Evolutionary conservation across 192 early-diverging fungal species (phyloP), one percentile per base, ranked within the genome.

Genomic region (Coemansia sp.): DNA sequence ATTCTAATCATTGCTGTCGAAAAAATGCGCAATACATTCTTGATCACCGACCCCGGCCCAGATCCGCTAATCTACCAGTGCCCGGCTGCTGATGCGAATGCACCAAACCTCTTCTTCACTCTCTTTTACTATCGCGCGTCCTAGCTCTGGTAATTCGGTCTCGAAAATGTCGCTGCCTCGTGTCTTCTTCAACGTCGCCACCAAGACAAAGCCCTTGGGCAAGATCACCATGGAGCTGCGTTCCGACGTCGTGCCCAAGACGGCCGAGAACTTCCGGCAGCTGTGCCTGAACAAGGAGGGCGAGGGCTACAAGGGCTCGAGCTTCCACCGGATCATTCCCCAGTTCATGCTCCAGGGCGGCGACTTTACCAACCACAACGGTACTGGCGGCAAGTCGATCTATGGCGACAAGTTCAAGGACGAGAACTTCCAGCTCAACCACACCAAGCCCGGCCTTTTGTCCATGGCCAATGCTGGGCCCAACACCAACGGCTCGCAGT

Each of bases 291-390:
- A 77, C 19, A 56, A 69, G 36, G 31, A 73, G 38, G 68, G 65
- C 13, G 45, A 54, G 32, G 60, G 68, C 16, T 91, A 82, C 76
- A 82, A 80, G 64, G 87, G 82, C 40, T 77, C 77, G 35, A 75
- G 60, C 17, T 97, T 95, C 80, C 94, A 97, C 65, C 86, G 93
- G 33, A 71, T 91, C 8, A 91, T 91, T 58, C 82, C 88, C 61
- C 50, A 75, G 30, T 93, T 94, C 51, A 94, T 94, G 89, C 75
- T 86, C 54, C 93, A 96, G 78, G 91, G 91, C 54, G 88, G 88
- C 34, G 88, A 91, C 65, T 86, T 91, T 43, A 88, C 85, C 34
- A 79, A 75, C 38, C 64, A 69, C 51, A 79, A 91, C 58, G 88
- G 88, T 64, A 87, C 85, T 6, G 88, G 88, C 47, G 88, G 88